Conservation (phyloP, 2,329 filamentous ascomycete species). For the Falciphora oryzae region DNA sequence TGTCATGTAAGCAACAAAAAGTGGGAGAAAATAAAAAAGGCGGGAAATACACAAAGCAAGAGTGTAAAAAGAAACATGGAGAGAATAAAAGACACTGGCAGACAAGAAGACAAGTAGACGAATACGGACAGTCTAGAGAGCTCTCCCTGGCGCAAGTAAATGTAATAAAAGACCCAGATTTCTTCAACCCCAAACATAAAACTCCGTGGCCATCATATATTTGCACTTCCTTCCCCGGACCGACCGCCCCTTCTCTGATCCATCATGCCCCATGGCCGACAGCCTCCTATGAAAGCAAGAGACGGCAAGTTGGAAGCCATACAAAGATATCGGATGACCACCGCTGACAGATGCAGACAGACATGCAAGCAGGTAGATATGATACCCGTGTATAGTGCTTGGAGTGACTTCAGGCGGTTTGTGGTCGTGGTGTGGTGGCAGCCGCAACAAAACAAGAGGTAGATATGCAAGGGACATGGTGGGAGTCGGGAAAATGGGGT, state of each 20-base stretch:
- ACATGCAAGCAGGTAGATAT: neutral
- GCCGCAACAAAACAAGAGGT: neutral
- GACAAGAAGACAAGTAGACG: neutral
- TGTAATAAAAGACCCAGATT: conserved; percentile 10
- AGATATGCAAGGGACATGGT: neutral
- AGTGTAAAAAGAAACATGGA: neutral
- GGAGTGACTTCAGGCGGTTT: neutral
- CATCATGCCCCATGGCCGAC: too few relatives aligned
- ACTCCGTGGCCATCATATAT: conserved; percentile 11
- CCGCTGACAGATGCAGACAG: neutral
- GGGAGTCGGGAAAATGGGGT: neutral
- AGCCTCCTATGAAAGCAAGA: neutral
- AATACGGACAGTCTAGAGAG: neutral
- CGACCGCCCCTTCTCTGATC: neutral
- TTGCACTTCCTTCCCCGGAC: conserved; percentile 7
- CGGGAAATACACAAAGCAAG: neutral
- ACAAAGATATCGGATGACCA: neutral
- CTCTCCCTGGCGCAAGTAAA: neutral
- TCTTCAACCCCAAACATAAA: conserved; percentile 4
- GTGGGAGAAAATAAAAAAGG: neutral
- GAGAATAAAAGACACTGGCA: neutral
- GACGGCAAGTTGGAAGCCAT: neutral
- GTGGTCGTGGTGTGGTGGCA: neutral
- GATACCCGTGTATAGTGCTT: neutral
- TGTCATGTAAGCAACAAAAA: conserved; percentile 8